Evolutionary conservation across 768 basidiomycete species (phyloP), one percentile per base, ranked within the genome.

Genomic region (Calvatia gigantea): DNA sequence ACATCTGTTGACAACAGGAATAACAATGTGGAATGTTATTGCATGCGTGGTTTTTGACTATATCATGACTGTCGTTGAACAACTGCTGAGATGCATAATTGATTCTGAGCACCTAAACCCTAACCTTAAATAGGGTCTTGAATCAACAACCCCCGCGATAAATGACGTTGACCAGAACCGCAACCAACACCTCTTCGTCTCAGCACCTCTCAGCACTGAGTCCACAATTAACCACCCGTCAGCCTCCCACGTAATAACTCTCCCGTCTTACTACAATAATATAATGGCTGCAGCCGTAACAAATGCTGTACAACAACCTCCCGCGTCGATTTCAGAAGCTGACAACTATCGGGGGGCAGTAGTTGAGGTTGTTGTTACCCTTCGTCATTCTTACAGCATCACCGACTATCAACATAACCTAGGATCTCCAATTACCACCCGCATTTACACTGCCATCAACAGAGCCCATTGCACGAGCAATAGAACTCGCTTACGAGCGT

Each of bases 401-500:
- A 17, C 9, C 21, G 11, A 7, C 38, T 17, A 54, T 32, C 28
- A 19, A 49, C n/a, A 2, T 7, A 21, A 43, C 29, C 2, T 60
- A 87, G 85, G 88, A 89, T 69, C 76, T 91, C 4, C 89, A 91
- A 76, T 71, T 91, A 0, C 87, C 92, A 0, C 94, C 94, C 7
- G 94, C 94, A 0, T 95, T 95, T 68, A 82, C 87, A 14, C 76
- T 96, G 2, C 87, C 88, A 6, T 72, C 78, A 9, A 77, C 78
- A 56, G 91, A 91, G 64, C 77, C 82, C 17, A 84, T 95, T 55
- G 78, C 82, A 7, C 77, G 81, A 21, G 94, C 91, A 1, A 82
- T 96, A 27, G 91, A 92, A 62, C 79, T 89, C 23, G 94, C 94
- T 0, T 96, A 94, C 62, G 94, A 97, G 61, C 84, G 93, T 31